Conservation (phyloP, 176 grass and related monocot species). For the Alloteropsis semialata region DNA sequence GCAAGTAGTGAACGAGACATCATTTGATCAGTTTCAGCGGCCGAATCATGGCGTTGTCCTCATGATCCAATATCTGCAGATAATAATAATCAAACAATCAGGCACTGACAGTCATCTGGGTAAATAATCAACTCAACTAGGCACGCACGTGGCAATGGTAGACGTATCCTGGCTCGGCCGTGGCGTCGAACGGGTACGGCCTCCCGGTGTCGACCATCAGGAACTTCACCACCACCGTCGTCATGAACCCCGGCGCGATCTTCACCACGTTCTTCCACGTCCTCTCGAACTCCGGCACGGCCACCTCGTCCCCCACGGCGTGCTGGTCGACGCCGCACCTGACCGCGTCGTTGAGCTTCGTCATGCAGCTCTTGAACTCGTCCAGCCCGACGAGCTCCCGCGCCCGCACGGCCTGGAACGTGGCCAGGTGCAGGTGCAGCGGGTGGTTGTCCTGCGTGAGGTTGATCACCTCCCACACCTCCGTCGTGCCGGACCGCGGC, state of each 20-base stretch:
- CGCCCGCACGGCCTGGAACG: constrained; percentile 43
- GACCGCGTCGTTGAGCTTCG: constrained; percentile 45
- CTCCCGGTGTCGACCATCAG: constrained; percentile 51
- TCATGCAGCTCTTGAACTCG: constrained; percentile 48
- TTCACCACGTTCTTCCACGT: constrained; percentile 84
- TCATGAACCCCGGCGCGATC: constrained; percentile 54
- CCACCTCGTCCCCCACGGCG: constrained; percentile 35
- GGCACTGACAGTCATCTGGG: background rate
- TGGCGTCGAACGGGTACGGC: constrained; percentile 68
- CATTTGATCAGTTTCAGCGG: constrained; percentile 43
- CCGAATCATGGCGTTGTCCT: constrained; percentile 75
- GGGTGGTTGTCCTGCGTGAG: constrained; percentile 79
- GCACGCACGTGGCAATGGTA: constrained; percentile 70
- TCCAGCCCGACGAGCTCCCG: constrained; percentile 15
- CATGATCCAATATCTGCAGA: constrained; percentile 68
- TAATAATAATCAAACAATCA: background rate
- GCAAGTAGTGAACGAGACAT: background rate
- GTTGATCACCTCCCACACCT: constrained; percentile 86
- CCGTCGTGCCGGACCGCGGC: constrained; percentile 45
- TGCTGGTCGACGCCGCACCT: constrained; percentile 46
- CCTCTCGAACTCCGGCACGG: constrained; percentile 55
- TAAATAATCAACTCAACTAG: background rate
- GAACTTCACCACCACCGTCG: constrained; percentile 63
- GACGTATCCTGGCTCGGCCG: constrained; percentile 71
- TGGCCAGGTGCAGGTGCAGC: constrained; percentile 67